Evolutionary conservation across 139 green algal species (phyloP), one percentile per base, ranked within the genome.

Genomic region (Penium margaritaceum): DNA sequence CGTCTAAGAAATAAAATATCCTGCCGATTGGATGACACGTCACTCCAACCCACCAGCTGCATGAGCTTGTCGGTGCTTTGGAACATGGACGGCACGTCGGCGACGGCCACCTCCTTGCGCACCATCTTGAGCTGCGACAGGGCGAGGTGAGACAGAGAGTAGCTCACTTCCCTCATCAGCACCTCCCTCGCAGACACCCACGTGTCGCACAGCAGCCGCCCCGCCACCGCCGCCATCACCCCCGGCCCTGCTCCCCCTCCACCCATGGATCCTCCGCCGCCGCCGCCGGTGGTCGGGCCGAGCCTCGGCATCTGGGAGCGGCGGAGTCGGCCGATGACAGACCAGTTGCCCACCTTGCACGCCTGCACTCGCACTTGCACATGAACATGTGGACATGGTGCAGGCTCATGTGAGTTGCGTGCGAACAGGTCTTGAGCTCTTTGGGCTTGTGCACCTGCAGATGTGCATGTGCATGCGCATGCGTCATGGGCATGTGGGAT

Each of bases 141-240:
- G 1, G 90, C 83, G 43, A 98, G 87, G 5, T 90, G 90, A 46
- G 70, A 81, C 27, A 98, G 85, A 5, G 89, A 95, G 88, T 96
- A 98, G 81, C 95, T 92, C 30, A 96, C 90, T 43, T 65, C 76
- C 81, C 95, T 90, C 54, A 81, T 85, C 58, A 97, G 85, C 41
- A 96, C 81, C 85, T 98, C 94, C 2, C 90, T 80, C 0, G 92
- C 88, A 55, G 76, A 72, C 43, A 99, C 81, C 79, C 96, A 99
- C 17, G 94, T 99, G 87, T 99, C 94, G 72, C 90, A 96, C 66
- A 99, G 78, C 70, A 97, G 85, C 27, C 93, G 85, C 30, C 92
- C 92, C 33, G 92, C 81, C 46, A 91, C 63, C 38, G 55, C 73
- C 27, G 66, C 75, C 74, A 94, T 75, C n/a, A 87, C 62, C n/a